These are phyloP conservation scores for Colletotrichum euphorbiae DNA, from an alignment of 2,329 filamentous ascomycete genomes.

Conservation along the genomic window DNA sequence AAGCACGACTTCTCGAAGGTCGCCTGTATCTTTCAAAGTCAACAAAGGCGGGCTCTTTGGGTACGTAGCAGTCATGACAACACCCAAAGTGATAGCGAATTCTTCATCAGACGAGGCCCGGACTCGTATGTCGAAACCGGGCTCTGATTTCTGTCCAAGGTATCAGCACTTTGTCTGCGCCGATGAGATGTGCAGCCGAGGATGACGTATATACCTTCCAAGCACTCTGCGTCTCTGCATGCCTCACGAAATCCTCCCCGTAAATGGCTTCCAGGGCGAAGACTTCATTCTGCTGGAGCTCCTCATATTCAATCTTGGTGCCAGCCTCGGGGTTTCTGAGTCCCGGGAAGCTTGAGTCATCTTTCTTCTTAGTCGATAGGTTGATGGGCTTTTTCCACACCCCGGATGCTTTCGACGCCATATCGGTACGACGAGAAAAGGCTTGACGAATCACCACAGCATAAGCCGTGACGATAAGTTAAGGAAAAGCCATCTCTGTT, in stretches of 20 bases:
- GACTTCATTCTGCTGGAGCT: slow-evolving; percentile 89
- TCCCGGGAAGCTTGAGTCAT: slow-evolving; percentile 65
- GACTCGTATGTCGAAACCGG: slow-evolving; percentile 83
- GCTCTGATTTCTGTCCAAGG: slow-evolving; percentile 76
- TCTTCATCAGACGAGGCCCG: slow-evolving; percentile 80
- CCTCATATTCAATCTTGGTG: slow-evolving; percentile 75
- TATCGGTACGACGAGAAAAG: slow-evolving; percentile 46
- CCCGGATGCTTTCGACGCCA: slow-evolving; percentile 65
- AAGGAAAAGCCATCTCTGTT: slow-evolving; percentile 59
- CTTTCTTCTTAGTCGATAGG: slow-evolving; percentile 52
- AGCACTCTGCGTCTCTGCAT: slow-evolving; percentile 76
- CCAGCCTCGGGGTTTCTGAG: slow-evolving; percentile 57
- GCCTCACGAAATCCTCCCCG: slow-evolving; percentile 84
- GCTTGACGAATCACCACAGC: slow-evolving; percentile 59
- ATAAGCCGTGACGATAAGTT: slow-evolving; percentile 64
- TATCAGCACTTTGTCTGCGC: slow-evolving; percentile 25
- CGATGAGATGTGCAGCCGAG: slow-evolving; percentile 20
- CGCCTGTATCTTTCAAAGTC: slow-evolving; percentile 71
- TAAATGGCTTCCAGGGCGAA: slow-evolving; percentile 90
- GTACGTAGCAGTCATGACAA: slow-evolving; percentile 89
- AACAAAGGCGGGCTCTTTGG: slow-evolving; percentile 85
- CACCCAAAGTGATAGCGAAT: slow-evolving; percentile 76
- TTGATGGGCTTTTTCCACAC: slow-evolving; percentile 61
- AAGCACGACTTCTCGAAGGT: slow-evolving; percentile 76
- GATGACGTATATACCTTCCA: slow-evolving; percentile 76